Evolutionary conservation across 2,329 filamentous ascomycete genomes (phyloP).

Genomic region (Clonostachys rhizophaga): DNA sequence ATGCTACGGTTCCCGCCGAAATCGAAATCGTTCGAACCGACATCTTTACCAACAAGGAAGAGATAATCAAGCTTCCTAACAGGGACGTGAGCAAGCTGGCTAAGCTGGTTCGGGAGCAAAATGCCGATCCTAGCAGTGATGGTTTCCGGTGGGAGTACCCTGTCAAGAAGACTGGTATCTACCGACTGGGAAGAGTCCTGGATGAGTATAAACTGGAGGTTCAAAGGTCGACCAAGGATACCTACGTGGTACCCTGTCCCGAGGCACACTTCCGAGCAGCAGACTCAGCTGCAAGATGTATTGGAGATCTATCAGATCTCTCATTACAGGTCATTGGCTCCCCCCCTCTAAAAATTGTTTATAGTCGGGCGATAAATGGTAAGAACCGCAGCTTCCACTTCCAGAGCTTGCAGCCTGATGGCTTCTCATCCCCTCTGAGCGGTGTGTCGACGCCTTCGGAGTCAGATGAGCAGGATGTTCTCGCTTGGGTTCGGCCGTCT

Average conservation of each 20-base stretch:
- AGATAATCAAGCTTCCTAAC: slow-evolving; percentile 70
- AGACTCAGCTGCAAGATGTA: slow-evolving; percentile 65
- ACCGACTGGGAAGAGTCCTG: slow-evolving; percentile 77
- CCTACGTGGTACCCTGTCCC: slow-evolving; percentile 83
- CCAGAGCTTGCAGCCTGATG: slow-evolving; percentile 89
- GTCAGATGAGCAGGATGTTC: slow-evolving; percentile 54
- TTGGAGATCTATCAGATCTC: slow-evolving; percentile 82
- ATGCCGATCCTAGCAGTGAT: slow-evolving; percentile 53
- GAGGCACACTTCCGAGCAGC: slow-evolving; percentile 67
- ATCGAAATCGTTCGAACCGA: slow-evolving; percentile 89
- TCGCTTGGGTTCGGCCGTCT: slow-evolving; percentile 76
- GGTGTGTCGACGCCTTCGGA: slow-evolving; percentile 35
- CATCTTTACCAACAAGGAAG: slow-evolving; percentile 73
- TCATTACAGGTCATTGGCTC: slow-evolving; percentile 81
- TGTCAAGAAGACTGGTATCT: slow-evolving; percentile 83
- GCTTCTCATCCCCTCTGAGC: slow-evolving; percentile 73
- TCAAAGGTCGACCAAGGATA: slow-evolving; percentile 68
- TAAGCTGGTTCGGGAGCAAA: slow-evolving; percentile 62
- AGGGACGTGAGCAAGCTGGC: slow-evolving; percentile 73
- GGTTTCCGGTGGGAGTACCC: slow-evolving; percentile 67
- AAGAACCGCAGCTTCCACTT: slow-evolving; percentile 83
- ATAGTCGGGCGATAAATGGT: slow-evolving; percentile 82
- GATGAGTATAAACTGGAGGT: slow-evolving; percentile 95
- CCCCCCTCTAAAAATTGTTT: slow-evolving; percentile 86
- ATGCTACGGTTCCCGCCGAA: slow-evolving; percentile 82